These are phyloP conservation scores for Boletus speciosus DNA, from an alignment of 768 basidiomycete species.

Conservation along the genomic window DNA sequence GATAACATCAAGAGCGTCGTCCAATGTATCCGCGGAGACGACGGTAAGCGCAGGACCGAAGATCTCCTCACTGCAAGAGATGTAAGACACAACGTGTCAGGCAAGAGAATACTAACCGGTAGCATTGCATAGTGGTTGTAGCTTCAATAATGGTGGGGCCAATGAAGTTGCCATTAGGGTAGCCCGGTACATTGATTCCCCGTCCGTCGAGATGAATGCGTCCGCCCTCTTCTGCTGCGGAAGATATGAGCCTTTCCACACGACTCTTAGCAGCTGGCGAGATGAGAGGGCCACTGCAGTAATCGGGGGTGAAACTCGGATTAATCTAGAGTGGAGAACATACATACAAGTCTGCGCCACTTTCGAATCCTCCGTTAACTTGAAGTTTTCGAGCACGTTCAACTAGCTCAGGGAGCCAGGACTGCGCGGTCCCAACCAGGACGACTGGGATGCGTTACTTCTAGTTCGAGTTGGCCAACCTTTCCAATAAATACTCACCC, in stretches of 20 bases:
- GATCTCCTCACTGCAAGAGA: constrained; percentile 72
- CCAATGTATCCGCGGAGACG: constrained; percentile 75
- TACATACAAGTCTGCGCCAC: constrained; percentile 71
- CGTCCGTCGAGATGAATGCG: constrained; percentile 86
- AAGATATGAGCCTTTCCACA: constrained; percentile 70
- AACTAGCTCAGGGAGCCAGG: constrained; percentile 85
- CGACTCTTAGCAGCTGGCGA: constrained; percentile 80
- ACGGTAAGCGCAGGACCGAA: constrained; percentile 89
- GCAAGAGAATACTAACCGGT: constrained; percentile 54
- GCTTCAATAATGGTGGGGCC: constrained; percentile 90
- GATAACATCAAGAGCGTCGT: constrained; percentile 86
- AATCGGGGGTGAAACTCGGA: background rate
- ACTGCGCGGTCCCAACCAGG: constrained; percentile 73
- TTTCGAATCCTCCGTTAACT: constrained; percentile 89
- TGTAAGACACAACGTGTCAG: background rate
- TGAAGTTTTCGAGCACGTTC: constrained; percentile 77
- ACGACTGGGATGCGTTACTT: constrained; percentile 42
- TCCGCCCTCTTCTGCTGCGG: constrained; percentile 77
- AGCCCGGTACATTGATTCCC: constrained; percentile 58
- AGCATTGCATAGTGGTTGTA: constrained; percentile 79
- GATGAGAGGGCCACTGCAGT: constrained; percentile 67
- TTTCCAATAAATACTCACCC: constrained; percentile 42
- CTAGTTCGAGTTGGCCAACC: background rate
- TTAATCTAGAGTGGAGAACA: background rate
- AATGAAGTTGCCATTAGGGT: constrained; percentile 89